Conservation (phyloP, 345 rosid species). For the Ailanthus altissimus region DNA sequence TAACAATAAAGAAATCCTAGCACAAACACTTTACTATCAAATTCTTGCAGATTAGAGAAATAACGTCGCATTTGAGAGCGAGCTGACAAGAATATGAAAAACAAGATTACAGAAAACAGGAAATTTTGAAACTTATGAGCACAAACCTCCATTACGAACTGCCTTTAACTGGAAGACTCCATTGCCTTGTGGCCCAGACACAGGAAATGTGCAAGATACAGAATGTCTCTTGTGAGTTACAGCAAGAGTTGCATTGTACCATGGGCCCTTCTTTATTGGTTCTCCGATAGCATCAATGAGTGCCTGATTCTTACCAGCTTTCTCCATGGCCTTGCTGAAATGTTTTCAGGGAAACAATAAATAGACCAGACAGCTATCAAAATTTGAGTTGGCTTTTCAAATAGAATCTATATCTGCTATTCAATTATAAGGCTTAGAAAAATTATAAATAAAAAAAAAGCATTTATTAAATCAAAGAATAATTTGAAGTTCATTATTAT, state of each 20-base stretch:
- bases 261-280: conserved; percentile 89
- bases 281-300: conserved; percentile 83
- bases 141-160: conserved; percentile 69
- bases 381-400: neutral
- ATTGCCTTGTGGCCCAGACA: conserved; percentile 69
- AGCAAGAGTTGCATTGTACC: conserved; percentile 96
- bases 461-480: neutral
- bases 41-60: neutral
- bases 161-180: conserved; percentile 90
- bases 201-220: conserved; percentile 93
- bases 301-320: conserved; percentile 65
- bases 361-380: neutral
- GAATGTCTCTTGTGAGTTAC: conserved; percentile 87
- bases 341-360: conserved; percentile 23
- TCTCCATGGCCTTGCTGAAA: conserved; percentile 89
- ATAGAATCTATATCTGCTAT: neutral
- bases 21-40: neutral
- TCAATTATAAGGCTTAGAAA: neutral
- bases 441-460: neutral
- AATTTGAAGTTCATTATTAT: neutral
- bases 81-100: neutral
- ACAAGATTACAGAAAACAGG: neutral
- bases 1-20: too few relatives aligned
- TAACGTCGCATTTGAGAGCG: neutral
- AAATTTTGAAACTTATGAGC: neutral